These are phyloP conservation scores for Prunus mira DNA, from an alignment of 306 rosid species.

Conservation along the genomic window DNA sequence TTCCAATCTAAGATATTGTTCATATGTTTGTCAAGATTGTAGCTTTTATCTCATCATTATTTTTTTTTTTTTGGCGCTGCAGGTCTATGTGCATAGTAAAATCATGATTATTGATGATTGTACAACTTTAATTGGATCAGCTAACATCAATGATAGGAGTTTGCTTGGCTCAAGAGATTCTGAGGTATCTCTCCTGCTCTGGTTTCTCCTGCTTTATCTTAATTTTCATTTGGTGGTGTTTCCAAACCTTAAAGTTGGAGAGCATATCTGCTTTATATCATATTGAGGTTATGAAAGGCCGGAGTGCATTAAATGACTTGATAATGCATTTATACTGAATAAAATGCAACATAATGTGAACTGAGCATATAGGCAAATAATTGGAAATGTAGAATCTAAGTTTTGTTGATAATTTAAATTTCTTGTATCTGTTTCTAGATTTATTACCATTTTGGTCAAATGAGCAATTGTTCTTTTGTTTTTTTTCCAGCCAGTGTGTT, in stretches of 20 bases:
- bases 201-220: constrained; percentile 16
- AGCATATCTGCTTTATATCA: not conserved
- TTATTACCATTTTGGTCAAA: not conserved
- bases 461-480: not conserved
- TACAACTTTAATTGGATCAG: constrained; percentile 81
- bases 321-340: not conserved
- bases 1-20: not conserved
- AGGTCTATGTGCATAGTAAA: constrained; percentile 98
- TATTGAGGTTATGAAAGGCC: not conserved
- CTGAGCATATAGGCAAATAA: not conserved
- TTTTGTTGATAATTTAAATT: not conserved
- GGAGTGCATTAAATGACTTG: not conserved
- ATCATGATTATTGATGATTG: constrained; percentile 89
- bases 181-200: constrained; percentile 56
- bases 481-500: too few species aligned
- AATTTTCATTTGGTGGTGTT: not conserved
- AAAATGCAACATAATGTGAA: not conserved
- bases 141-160: constrained; percentile 97
- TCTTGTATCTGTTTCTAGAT: not conserved
- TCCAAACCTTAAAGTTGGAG: not conserved
- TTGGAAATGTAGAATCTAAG: not conserved
- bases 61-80: constrained; percentile 20
- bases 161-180: constrained; percentile 96
- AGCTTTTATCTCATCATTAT: constrained; percentile 1
- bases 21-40: not conserved